Conservation (phyloP, 208 protist species). For the Leishmania tropica region DNA sequence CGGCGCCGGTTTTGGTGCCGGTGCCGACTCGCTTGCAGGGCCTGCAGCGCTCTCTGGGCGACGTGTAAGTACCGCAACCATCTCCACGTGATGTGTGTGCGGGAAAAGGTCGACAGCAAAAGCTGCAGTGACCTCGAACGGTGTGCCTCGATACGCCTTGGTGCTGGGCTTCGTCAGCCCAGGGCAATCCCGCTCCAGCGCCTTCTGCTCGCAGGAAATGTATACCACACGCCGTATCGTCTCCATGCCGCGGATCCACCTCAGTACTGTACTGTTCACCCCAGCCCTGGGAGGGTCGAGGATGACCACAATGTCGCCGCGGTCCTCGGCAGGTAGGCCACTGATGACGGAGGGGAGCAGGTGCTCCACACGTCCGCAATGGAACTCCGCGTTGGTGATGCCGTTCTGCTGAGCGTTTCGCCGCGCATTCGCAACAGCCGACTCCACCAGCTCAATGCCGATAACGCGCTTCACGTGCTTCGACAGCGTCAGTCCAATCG, state of each 20-base stretch:
- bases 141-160: constrained; percentile 72
- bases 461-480: constrained; percentile 86
- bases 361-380: constrained; percentile 93
- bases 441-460: constrained; percentile 93
- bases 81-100: constrained; percentile 95
- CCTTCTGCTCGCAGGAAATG: constrained; percentile 95
- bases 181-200: constrained; percentile 88
- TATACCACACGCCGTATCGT: constrained; percentile 93
- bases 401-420: constrained; percentile 88
- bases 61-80: constrained; percentile 91
- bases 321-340: constrained; percentile 42
- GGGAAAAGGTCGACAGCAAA: constrained; percentile 96
- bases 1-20: neutral
- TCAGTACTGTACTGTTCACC: constrained; percentile 89
- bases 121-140: constrained; percentile 84
- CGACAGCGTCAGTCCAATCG: constrained; percentile 92
- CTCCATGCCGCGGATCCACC: constrained; percentile 89
- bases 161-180: constrained; percentile 75
- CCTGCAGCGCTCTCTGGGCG: constrained; percentile 1
- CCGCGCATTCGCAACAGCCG: constrained; percentile 86
- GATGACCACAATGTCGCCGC: constrained; percentile 79
- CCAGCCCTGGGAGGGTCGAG: constrained; percentile 92
- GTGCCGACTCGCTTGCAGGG: neutral
- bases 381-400: constrained; percentile 89
- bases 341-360: constrained; percentile 71